Evolutionary conservation across 148 eudicot species (phyloP).

Genomic region (Camellia granthamiana): DNA sequence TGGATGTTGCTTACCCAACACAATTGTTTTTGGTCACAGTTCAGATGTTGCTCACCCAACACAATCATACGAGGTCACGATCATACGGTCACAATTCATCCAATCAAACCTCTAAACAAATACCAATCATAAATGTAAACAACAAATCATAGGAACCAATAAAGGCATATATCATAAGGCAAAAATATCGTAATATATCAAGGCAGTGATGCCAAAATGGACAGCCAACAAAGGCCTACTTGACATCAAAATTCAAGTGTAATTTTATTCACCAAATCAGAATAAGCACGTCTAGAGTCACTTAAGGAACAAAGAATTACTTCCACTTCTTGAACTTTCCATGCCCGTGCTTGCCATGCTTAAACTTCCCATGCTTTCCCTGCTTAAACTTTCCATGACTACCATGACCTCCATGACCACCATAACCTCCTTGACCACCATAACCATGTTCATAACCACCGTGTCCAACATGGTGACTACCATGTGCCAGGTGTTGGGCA

Average conservation of each 20-base stretch:
- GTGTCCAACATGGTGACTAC: conserved; percentile 23
- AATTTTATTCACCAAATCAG: not conserved
- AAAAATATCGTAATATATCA: not conserved
- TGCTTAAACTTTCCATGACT: conserved; percentile 23
- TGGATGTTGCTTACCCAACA: too few species aligned
- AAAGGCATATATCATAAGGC: not conserved
- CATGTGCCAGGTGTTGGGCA: conserved; percentile 35
- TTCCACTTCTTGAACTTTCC: conserved; percentile 69
- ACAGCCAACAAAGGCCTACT: conserved; percentile 5
- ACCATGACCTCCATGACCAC: not conserved
- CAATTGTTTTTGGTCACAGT: too few species aligned
- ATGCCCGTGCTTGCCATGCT: conserved; percentile 7
- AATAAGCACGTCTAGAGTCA: conserved; percentile 6
- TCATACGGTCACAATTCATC: too few species aligned
- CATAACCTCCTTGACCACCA: not conserved
- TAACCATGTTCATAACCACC: conserved; percentile 21
- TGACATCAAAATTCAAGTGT: not conserved
- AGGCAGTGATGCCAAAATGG: not conserved
- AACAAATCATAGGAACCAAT: not conserved
- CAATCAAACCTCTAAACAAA: not conserved
- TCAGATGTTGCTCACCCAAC: too few species aligned
- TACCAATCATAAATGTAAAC: not conserved
- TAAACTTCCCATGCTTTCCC: conserved; percentile 19
- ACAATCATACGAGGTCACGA: too few species aligned
- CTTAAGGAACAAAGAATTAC: conserved; percentile 20